phyloP scores from a whole-genome alignment of 441 rosid species.

The Pelargonium fulgidum region DNA sequence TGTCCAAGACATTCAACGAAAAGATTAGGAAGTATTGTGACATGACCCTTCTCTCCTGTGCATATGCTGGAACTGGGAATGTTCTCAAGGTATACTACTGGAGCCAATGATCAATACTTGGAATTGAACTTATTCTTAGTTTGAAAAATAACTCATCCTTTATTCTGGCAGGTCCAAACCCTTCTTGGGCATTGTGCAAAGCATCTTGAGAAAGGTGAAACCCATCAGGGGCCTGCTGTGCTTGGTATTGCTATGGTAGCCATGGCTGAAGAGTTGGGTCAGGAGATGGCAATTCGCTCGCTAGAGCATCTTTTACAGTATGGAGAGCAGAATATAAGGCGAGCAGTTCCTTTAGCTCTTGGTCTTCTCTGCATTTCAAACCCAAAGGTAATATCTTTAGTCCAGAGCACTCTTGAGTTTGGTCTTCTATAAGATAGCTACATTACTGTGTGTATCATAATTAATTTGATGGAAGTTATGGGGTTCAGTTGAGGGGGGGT shows the following conservation, averaged over 20 bases:
- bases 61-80: conserved; percentile 95
- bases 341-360: conserved; percentile 91
- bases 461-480: not conserved
- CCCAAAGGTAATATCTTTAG: conserved; percentile 63
- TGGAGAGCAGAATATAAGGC: conserved; percentile 77
- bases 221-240: conserved; percentile 90
- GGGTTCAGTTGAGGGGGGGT: not conserved
- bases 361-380: conserved; percentile 95
- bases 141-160: not conserved
- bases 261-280: conserved; percentile 94
- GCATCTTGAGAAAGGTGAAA: conserved; percentile 76
- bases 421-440: not conserved
- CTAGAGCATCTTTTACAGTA: conserved; percentile 89
- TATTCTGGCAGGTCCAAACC: conserved; percentile 61
- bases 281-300: conserved; percentile 92
- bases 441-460: not conserved
- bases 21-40: conserved; percentile 79
- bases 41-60: conserved; percentile 86
- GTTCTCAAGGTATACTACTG: conserved; percentile 64
- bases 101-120: conserved; percentile 8
- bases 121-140: not conserved
- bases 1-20: conserved; percentile 80
- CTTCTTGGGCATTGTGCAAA: conserved; percentile 80
- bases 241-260: conserved; percentile 98
- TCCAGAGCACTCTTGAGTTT: not conserved